A percentile compares a stretch with the other conserved stretches of the same genome.
Evolutionary conservation across 1,139 yeast genomes (phyloP).

Genomic region (Geotrichum histeridarum): DNA sequence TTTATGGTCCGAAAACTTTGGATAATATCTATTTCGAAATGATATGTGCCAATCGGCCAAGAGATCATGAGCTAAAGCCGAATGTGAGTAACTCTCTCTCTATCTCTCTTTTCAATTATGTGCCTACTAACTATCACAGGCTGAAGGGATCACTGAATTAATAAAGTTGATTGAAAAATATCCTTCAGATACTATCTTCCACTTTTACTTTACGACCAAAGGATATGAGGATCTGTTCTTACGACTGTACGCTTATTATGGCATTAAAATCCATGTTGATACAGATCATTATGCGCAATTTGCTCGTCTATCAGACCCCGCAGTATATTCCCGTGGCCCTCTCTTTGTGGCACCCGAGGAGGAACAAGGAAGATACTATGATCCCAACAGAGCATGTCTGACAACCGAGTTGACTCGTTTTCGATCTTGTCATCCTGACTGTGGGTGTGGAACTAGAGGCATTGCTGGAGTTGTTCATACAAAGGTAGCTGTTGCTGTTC

Average conservation of each 20-base stretch:
- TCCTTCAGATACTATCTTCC: constrained; percentile 45
- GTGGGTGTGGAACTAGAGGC: constrained; percentile 24
- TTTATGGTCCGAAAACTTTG: constrained; percentile 37
- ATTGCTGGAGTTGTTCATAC: constrained; percentile 8
- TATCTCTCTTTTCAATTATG: constrained; percentile 20
- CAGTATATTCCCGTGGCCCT: constrained; percentile 16
- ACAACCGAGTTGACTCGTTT: constrained; percentile 32
- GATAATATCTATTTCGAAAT: constrained; percentile 55
- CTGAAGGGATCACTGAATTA: constrained; percentile 42
- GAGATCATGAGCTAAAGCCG: background rate
- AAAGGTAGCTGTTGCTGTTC: constrained; percentile 8
- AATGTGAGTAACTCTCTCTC: background rate
- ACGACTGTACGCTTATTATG: constrained; percentile 38
- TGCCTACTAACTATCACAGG: constrained; percentile 42
- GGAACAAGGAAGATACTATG: constrained; percentile 5
- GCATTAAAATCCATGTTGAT: constrained; percentile 39
- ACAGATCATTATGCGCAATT: constrained; percentile 31
- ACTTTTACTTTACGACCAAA: constrained; percentile 42
- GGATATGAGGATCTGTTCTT: constrained; percentile 59
- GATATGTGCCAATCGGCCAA: constrained; percentile 46
- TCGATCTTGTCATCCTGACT: constrained; percentile 36
- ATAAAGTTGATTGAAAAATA: constrained; percentile 41
- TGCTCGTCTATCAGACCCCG: constrained; percentile 21
- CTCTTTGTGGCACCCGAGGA: background rate
- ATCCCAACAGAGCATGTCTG: constrained; percentile 17